These are phyloP conservation scores for Trichoderma lentiforme DNA, from an alignment of 2,329 filamentous ascomycete genomes.

Conservation along the genomic window DNA sequence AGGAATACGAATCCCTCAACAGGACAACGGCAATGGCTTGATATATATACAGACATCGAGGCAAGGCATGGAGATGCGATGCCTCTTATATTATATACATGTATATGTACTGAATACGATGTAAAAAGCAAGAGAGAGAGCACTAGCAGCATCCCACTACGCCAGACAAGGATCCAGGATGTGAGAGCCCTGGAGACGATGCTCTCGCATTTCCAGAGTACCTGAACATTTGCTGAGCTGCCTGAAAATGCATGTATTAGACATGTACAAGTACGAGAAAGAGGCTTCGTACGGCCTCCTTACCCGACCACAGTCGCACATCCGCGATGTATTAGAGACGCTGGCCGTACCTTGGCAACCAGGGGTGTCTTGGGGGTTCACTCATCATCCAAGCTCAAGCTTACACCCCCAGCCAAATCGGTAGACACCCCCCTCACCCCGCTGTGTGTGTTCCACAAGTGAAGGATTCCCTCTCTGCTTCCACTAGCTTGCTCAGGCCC, in stretches of 20 bases:
- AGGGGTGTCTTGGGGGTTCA: not conserved
- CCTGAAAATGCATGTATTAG: not conserved
- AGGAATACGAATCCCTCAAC: not conserved
- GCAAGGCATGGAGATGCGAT: not conserved
- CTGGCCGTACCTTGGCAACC: not conserved
- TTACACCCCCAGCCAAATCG: not conserved
- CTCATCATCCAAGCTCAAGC: not conserved
- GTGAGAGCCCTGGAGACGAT: not conserved
- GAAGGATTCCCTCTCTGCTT: not conserved
- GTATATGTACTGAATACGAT: not conserved
- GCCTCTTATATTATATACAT: conserved; percentile 5
- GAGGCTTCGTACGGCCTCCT: not conserved
- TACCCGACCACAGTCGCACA: not conserved
- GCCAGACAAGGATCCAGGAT: not conserved
- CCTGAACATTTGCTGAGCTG: not conserved
- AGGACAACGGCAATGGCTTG: not conserved
- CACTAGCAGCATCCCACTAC: not conserved
- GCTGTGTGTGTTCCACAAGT: not conserved
- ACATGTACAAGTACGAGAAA: not conserved
- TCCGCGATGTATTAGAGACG: not conserved
- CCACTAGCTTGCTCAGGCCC: not conserved
- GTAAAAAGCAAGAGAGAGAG: not conserved
- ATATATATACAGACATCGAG: not conserved
- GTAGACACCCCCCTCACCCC: not conserved
- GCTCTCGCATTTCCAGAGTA: not conserved